Evolutionary conservation across 495 filamentous ascomycete genomes (phyloP), one percentile per base, ranked within the genome.

Genomic region (Sabuloglossum arenarium): DNA sequence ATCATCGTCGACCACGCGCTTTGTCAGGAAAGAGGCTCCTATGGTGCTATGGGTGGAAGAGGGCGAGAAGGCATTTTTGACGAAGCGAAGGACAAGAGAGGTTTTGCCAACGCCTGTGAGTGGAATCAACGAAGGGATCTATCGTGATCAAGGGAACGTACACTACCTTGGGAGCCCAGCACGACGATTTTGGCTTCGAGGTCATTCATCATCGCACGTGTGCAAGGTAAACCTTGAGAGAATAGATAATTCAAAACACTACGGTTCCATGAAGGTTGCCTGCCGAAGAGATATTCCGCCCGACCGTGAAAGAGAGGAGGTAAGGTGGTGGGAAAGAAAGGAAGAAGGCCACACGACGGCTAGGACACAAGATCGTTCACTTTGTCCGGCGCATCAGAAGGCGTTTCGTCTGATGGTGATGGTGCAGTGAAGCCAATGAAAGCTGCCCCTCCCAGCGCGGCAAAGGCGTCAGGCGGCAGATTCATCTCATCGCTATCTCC

Each of bases 11-110:
- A 88, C 72, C 57, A 95, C 85, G 62, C 86, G 80, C 69, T 96
- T 95, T 52, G 90, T 93, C 63, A 94, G 76, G 69, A 96, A 96
- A 59, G 83, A 88, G 23, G 91, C 91, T 68, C 91, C 91, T 61
- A 96, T 81, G 37, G 90, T 98, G 19, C 85, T 86, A 5, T 76
- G 78, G 16, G 81, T 78, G 51, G 77, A 79, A 3, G 79, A 73
- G 27, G 78, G 65, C 64, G 86, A 71, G 65, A 91, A 94, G 55
- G 79, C 74, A 59, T 86, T 84, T 60, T 84, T 84, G 64, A 88
- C 80, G 66, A 84, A 94, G 60, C 89, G 84, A 61, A 84, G 82
- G 19, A 95, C 85, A 16, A 98, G 78, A 37, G 84, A 87, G 12
- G 90, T 96, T 71, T 98, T 98, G 65, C 90, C 90, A 51, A 95